phyloP scores from a whole-genome alignment of 1,284 basidiomycete genomes.

The Tremellales sp. region DNA sequence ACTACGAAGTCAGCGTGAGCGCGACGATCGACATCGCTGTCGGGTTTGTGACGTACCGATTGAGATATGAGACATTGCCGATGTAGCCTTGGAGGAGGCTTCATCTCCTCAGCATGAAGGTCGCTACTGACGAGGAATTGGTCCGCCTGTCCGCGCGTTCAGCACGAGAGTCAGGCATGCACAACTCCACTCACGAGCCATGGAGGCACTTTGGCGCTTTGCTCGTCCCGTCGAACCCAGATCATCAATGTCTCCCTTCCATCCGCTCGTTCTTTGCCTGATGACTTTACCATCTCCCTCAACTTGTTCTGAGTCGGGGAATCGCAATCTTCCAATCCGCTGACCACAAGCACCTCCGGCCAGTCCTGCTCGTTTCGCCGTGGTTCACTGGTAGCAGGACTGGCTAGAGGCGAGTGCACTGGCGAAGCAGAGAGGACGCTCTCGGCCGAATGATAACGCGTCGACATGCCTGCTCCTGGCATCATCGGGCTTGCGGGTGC shows the following conservation, averaged over 20 bases:
- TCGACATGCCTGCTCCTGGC: not conserved
- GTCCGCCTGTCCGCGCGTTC: constrained; percentile 14
- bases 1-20: constrained; percentile 11
- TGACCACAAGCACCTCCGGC: constrained; percentile 27
- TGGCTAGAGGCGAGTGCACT: constrained; percentile 1
- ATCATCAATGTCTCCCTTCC: constrained; percentile 16
- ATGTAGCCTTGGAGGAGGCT: not conserved
- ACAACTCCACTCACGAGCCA: constrained; percentile 43
- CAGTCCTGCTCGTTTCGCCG: not conserved
- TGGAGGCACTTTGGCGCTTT: constrained; percentile 13
- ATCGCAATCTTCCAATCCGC: constrained; percentile 28
- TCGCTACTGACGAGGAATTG: constrained; percentile 6
- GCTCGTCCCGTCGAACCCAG: constrained; percentile 33
- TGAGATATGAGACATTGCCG: not conserved
- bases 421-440: not conserved
- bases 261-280: not conserved
- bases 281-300: constrained; percentile 15
- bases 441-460: not conserved
- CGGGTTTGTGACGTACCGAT: not conserved
- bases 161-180: constrained; percentile 2
- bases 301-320: constrained; percentile 29
- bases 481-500: no score
- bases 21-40: no score
- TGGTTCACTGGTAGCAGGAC: not conserved
- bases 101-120: not conserved